Base-by-base conservation (phyloP, 345 rosid genomes). In the Salix udensis region DNA sequence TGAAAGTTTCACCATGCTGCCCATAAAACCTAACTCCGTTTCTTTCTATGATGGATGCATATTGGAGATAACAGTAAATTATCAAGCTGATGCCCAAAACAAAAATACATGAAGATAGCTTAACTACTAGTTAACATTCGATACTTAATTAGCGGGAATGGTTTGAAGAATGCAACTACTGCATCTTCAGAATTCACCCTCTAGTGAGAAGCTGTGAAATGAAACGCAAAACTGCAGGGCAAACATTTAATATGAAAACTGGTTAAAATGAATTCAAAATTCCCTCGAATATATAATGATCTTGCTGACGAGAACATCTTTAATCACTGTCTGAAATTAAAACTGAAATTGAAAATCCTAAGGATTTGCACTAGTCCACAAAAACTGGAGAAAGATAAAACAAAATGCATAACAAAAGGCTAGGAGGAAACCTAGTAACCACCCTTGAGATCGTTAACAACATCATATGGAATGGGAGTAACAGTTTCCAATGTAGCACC, bases 391-490 rank as follows among this genome's bases (percentile, higher is more conserved):
- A 58, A 24, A n/a, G 13, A 46, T 30, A 37, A 37, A n/a, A 31
- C 37, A 67, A 36, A n/a, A 15, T 21, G 30, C 58, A 26, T 5
- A 13, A 26, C 50, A 42, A 42, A 66, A 71, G 53, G 26, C 55
- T 19, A 50, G 15, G 58, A 37, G 1, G 39, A 4, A 10, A 39
- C 16, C 85, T 86, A 91, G 53, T 91, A 91, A 48, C 94, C 94
- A 9, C 94, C 94, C 87, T 91, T 91, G 53, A 91, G 94, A 75
- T 91, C 94, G 1, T 91, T 91, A 69, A 89, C 92, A 2, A 90
- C 94, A 74, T 92, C 97, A 74, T 91, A 92, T 0, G 97, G 97
- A 46, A 90, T 89, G 60, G 94, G 91, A 10, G 94, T 90, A 10
- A 90, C 89, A 16, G 94, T 90, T 80, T 90, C 96, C 80, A 91